A percentile compares a stretch with the other conserved stretches of the same genome.
Evolutionary conservation across 2,329 filamentous ascomycete genomes (phyloP).

Genomic region (Ophioceras dolichostomum): DNA sequence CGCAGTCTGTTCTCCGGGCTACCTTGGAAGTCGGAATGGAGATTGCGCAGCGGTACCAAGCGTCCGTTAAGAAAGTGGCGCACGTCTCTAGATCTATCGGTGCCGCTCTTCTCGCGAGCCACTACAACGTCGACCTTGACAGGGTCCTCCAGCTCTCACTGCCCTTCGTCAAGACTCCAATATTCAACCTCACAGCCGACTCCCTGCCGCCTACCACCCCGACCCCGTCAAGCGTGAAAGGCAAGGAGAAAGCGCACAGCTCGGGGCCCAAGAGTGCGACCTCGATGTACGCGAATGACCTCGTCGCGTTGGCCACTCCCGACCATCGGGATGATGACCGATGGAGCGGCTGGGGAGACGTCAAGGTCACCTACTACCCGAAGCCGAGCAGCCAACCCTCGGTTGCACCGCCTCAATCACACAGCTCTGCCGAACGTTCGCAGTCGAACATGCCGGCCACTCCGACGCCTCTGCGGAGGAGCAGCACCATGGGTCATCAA

Average conservation of each 20-base stretch:
- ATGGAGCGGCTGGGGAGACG: constrained; percentile 71
- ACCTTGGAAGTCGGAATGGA: constrained; percentile 74
- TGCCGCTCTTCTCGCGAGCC: constrained; percentile 64
- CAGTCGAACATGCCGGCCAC: constrained; percentile 46
- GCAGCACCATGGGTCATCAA: constrained; percentile 39
- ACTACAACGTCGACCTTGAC: constrained; percentile 71
- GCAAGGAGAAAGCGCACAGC: constrained; percentile 55
- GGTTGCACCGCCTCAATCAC: constrained; percentile 9
- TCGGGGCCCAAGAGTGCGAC: constrained; percentile 33
- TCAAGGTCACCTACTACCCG: constrained; percentile 72
- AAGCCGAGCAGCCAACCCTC: constrained; percentile 20
- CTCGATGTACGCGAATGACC: constrained; percentile 68
- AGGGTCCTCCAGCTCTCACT: constrained; percentile 72
- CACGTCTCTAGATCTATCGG: constrained; percentile 55
- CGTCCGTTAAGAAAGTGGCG: constrained; percentile 67
- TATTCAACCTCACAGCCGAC: constrained; percentile 32
- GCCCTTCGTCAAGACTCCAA: constrained; percentile 66
- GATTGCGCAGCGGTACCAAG: constrained; percentile 85
- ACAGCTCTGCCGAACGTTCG: constrained; percentile 8
- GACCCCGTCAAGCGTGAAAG: constrained; percentile 46
- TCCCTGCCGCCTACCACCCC: constrained; percentile 38
- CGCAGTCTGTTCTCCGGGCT: constrained; percentile 62
- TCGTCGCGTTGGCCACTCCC: constrained; percentile 60
- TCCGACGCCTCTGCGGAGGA: constrained; percentile 64
- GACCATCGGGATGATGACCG: constrained; percentile 29